Evolutionary conservation across 306 rosid genomes (phyloP), one percentile per base, ranked within the genome.

Genomic region (Inga leiocalycina): DNA sequence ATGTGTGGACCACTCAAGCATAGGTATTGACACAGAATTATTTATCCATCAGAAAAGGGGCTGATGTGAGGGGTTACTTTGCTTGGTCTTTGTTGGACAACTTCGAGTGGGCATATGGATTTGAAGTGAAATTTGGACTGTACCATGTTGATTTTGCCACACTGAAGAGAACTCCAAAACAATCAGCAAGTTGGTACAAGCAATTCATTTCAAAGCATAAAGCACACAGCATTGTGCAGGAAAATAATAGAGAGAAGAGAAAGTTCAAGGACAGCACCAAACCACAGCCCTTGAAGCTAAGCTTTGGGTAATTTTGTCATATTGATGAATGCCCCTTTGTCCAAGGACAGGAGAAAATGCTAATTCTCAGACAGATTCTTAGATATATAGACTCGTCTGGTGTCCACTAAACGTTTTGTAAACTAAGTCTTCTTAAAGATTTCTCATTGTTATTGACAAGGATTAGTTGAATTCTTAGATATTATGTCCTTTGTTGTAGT

Each of bases 81-180:
- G 91, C 12, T 1, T 90, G 97, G 97, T 88, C 97, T 10, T 84
- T 92, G 91, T 92, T 90, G 0, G 94, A 92, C 86, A 84, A 92
- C 79, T 92, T 92, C 20, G 90, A 89, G 83, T 90, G 94, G 94
- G 8, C 1, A 11, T 56, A 22, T 64, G 97, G 94, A 35, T 85
- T 80, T 57, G 10, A 74, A 13, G 76, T 82, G 27, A 80, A 48
- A 83, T 90, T 88, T 85, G 94, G 94, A 84, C 86, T 90, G 20
- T 51, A 86, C 82, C 79, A 57, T 68, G 90, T 89, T 70, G 91
- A 89, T 71, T 69, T 44, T 84, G 81, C 62, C 41, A 89, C 91
- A 34, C 86, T 85, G 64, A 84, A 85, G 82, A 89, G 91, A 82
- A 90, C 85, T 74, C 92, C 81, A 46, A 90, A 67, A 82, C 54